Base-by-base conservation (phyloP, 129 eudicot species). In the Tagetes erecta region DNA sequence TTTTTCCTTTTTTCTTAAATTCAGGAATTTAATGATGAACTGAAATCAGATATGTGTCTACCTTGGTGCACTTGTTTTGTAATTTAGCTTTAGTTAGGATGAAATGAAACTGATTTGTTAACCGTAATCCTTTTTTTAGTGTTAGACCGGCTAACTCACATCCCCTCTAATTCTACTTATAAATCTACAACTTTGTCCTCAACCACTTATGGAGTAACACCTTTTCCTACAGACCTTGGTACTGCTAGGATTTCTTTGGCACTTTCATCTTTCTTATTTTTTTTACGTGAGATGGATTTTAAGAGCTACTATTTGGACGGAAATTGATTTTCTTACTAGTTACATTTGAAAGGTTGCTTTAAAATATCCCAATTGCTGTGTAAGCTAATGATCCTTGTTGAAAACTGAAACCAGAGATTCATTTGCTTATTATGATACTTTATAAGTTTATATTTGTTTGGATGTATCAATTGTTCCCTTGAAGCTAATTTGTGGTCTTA, bases 401-500 rank as follows among this genome's bases (percentile, higher is more conserved):
- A 14, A 59, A 74, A 14, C 7, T 49, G 50, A 7, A 74, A 37
- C 52, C 27, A 10, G 65, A 75, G 40, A 39, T 45, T 42, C 40
- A 14, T 13, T n/a, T 52, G 13, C 34, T 72, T 14, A 39, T 27
- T 40, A 39, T 39, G 27, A 20, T 30, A 31, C 12, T 55, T 11
- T 6, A 6, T 55, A 55, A 51, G 57, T 51, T 51, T 2, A 67
- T 52, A 39, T 40, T 39, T 47, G 38, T 38, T n/a, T 71, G 9
- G 55, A 56, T 10, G 37, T 40, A 40, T 49, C 8, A n/a, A 35
- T 41, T 64, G 12, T 38, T 63, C 2, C 67, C 4, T 33, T 53
- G 73, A 31, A 75, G 51, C 73, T 10, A 49, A 47, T 50, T 67
- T 44, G 5, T 56, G 47, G 50, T 53, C 68, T 55, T 76, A 13